Evolutionary conservation across 164 flowering plant species (phyloP), one percentile per base, ranked within the genome.

Genomic region (Piper longum): DNA sequence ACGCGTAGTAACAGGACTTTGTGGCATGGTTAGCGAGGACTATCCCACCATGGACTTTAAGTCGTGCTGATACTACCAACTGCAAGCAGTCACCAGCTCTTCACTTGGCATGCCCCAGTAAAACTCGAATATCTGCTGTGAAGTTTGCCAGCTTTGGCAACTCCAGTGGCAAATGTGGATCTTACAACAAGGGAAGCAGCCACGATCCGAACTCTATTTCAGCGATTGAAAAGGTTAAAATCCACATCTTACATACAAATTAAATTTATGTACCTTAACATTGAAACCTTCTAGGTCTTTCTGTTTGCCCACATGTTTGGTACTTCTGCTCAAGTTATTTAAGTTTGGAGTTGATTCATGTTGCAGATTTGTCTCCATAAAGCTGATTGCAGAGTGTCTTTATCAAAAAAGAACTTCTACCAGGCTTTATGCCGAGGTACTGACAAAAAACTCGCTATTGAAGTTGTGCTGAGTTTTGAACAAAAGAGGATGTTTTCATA

Each of bases 81-180:
- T 52, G 18, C 8, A 64, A 64, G 55, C 69, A 11, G 36, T 76
- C 60, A 64, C 71, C 83, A 40, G 72, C 74, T 64, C 77, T 78
- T 11, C 75, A 67, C 54, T 73, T 89, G 70, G 80, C 71, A 61
- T 91, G 98, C 69, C 95, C 95, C 17, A 60, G 52, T 9, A 68
- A 69, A 43, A 73, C 77, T 3, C 68, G 26, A 26, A 83, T 91
- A 60, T 84, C 95, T 5, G 13, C 67, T 39, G 74, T 91, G 39
- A 84, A 81, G 62, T 91, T 91, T 76, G 90, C 98, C 52, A 88
- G 96, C 74, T 91, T 83, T 71, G 98, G 98, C 62, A 88, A 72
- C 69, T 95, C 98, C 3, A 71, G 66, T 4, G 98, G 98, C 59
- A 72, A 71, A 19, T 91, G 95, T 67, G 95, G 95, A 62, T 86